Evolutionary conservation across 2,329 filamentous ascomycete genomes (phyloP).

Genomic region (Claviceps spartinae): DNA sequence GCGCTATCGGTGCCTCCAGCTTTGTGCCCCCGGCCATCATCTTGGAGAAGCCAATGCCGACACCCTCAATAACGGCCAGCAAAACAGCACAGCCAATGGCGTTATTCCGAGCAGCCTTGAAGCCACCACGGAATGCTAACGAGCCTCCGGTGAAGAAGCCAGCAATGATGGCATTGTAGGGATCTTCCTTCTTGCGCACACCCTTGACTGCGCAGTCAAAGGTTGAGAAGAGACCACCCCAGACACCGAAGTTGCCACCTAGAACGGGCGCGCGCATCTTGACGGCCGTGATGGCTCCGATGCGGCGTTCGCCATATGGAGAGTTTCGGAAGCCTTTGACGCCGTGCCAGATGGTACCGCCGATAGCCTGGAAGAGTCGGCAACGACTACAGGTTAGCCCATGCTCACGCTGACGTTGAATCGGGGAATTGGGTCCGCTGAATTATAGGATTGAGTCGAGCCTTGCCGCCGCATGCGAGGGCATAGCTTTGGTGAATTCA

Average conservation of each 20-base stretch:
- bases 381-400: background rate
- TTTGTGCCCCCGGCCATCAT: conserved; percentile 86
- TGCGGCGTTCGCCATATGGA: conserved; percentile 83
- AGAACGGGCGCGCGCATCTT: conserved; percentile 94
- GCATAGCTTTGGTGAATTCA: background rate
- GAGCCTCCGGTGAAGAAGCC: conserved; percentile 94
- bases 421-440: background rate
- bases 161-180: conserved; percentile 94
- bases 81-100: conserved; percentile 93
- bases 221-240: conserved; percentile 90
- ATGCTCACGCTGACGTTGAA: background rate
- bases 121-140: conserved; percentile 80
- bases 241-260: conserved; percentile 95
- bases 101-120: conserved; percentile 83
- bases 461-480: background rate
- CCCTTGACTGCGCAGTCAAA: conserved; percentile 97
- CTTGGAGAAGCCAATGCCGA: conserved; percentile 88
- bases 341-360: conserved; percentile 85
- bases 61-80: conserved; percentile 90
- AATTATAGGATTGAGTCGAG: background rate
- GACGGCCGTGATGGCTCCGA: conserved; percentile 91
- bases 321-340: conserved; percentile 89
- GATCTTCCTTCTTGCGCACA: conserved; percentile 88
- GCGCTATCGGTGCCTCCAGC: conserved; percentile 45
- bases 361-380: conserved; percentile 43